Percentiles rank a stretch among this genome's conserved stretches.
Conservation (phyloP, 306 rosid genomes). For the Casuarina glauca region DNA sequence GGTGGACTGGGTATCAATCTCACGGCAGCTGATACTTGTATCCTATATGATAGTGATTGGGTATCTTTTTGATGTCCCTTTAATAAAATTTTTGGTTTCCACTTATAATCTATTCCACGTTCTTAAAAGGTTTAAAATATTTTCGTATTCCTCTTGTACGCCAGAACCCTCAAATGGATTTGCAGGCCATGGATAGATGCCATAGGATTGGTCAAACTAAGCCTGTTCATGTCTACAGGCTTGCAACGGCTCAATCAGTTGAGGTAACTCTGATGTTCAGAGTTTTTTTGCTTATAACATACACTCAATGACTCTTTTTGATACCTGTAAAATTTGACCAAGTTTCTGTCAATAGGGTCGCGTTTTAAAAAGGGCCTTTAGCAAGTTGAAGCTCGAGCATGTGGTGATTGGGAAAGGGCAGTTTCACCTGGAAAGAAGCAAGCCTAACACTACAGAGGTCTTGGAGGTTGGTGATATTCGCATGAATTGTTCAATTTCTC, state of each 20-base stretch:
- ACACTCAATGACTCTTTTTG: neutral
- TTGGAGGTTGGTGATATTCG: slow-evolving; percentile 54
- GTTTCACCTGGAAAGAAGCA: slow-evolving; percentile 73
- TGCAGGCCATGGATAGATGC: slow-evolving; percentile 99
- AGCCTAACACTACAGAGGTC: slow-evolving; percentile 26
- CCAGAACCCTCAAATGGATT: slow-evolving; percentile 97
- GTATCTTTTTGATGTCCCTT: slow-evolving; percentile 42
- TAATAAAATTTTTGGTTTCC: neutral
- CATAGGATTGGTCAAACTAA: slow-evolving; percentile 95
- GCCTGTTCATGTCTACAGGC: slow-evolving; percentile 98
- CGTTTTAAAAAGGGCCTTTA: slow-evolving; percentile 88
- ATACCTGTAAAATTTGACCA: slow-evolving; percentile 15
- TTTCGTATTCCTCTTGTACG: slow-evolving; percentile 23
- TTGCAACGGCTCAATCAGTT: slow-evolving; percentile 88
- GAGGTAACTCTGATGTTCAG: slow-evolving; percentile 51
- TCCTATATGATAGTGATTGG: slow-evolving; percentile 98
- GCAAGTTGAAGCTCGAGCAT: slow-evolving; percentile 96
- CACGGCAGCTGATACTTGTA: slow-evolving; percentile 97
- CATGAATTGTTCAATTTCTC: slow-evolving; percentile 5
- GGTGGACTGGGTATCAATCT: slow-evolving; percentile 99
- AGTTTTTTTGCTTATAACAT: neutral
- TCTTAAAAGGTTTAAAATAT: neutral
- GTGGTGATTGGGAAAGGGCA: slow-evolving; percentile 93
- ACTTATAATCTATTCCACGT: neutral
- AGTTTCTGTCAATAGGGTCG: slow-evolving; percentile 65